Evolutionary conservation across 108 stramenopile genomes (phyloP), one percentile per base, ranked within the genome.

Genomic region (Nitzschia sp.): DNA sequence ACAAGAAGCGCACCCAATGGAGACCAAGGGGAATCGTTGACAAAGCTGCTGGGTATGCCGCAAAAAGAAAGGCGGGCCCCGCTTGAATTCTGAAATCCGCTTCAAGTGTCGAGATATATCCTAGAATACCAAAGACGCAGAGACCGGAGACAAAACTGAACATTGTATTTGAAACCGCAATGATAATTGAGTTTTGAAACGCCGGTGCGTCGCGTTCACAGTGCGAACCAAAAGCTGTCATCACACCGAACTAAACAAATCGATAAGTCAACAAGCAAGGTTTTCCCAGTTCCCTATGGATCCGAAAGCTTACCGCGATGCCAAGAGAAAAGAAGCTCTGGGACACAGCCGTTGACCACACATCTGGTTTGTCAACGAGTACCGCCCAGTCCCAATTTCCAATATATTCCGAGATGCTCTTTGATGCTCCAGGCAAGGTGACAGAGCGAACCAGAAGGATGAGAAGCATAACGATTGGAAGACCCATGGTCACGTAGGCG

Each of bases 281-380:
- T 46, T 23, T 0, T 47, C 21, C 19, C 19, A 46, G 6, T 30
- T n/a, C n/a, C n/a, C n/a, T n/a, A n/a, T n/a, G n/a, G n/a, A n/a
- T n/a, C n/a, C n/a, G n/a, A n/a, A n/a, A 11, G 53, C 65, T 66
- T 66, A 66, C 65, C 6, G 77, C 68, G 23, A 82, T 45, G 46
- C 80, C 64, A 24, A 87, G 51, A 15, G 69, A 71, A 59, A 88
- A 88, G 70, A 88, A 83, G 59, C 78, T 81, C 47, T 88, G 87
- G 0, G 77, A 64, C 8, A 80, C 78, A 33, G 86, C 86, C 35
- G 59, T 82, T 9, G 76, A 70, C 83, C 83, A 87, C 48, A 85
- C 63, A 58, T 88, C 78, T 27, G 68, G 64, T 36, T 68, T 62
- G 0, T 81, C 59, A 2, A 24, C 31, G 3, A 89, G 55, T 13